phyloP scores from a whole-genome alignment of 2,329 filamentous ascomycete genomes.

The Aspergillus sp. region DNA sequence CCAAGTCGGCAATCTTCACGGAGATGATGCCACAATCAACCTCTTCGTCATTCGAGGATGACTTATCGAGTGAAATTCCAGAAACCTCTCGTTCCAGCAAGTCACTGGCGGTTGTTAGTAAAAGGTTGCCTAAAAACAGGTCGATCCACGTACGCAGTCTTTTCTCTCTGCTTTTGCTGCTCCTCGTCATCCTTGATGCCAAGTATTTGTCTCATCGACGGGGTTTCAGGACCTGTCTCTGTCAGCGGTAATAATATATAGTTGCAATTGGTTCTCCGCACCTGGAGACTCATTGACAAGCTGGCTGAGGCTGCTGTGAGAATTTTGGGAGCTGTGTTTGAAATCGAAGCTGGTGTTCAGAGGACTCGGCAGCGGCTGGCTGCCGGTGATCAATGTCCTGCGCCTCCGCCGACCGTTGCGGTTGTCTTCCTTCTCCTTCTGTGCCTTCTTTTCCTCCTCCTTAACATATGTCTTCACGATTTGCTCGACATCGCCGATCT shows the following conservation, averaged over 20 bases:
- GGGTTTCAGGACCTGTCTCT: slow-evolving; percentile 32
- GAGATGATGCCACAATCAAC: slow-evolving; percentile 73
- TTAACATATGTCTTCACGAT: slow-evolving; percentile 97
- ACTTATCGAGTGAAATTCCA: slow-evolving; percentile 87
- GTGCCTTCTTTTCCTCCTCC: slow-evolving; percentile 61
- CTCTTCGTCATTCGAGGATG: slow-evolving; percentile 42
- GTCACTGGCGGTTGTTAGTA: slow-evolving; percentile 58
- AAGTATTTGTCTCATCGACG: slow-evolving; percentile 58
- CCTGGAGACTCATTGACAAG: slow-evolving; percentile 72
- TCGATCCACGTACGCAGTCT: slow-evolving; percentile 72
- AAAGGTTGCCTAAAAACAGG: not conserved
- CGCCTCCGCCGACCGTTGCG: slow-evolving; percentile 86
- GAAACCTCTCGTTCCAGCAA: slow-evolving; percentile 90
- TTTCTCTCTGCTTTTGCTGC: slow-evolving; percentile 80
- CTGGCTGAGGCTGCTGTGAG: slow-evolving; percentile 77
- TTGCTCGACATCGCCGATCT: slow-evolving; percentile 98
- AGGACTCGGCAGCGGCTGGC: slow-evolving; percentile 91
- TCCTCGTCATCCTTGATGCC: slow-evolving; percentile 59
- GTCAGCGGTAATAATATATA: slow-evolving; percentile 21
- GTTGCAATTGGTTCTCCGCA: slow-evolving; percentile 41
- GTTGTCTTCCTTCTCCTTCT: slow-evolving; percentile 89
- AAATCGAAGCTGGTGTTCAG: slow-evolving; percentile 86
- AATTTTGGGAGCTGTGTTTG: slow-evolving; percentile 60
- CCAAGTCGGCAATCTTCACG: slow-evolving; percentile 97
- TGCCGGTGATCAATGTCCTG: slow-evolving; percentile 93